Evolutionary conservation across 2,329 filamentous ascomycete species (phyloP).

Genomic region (Epichloe brachyelytri): DNA sequence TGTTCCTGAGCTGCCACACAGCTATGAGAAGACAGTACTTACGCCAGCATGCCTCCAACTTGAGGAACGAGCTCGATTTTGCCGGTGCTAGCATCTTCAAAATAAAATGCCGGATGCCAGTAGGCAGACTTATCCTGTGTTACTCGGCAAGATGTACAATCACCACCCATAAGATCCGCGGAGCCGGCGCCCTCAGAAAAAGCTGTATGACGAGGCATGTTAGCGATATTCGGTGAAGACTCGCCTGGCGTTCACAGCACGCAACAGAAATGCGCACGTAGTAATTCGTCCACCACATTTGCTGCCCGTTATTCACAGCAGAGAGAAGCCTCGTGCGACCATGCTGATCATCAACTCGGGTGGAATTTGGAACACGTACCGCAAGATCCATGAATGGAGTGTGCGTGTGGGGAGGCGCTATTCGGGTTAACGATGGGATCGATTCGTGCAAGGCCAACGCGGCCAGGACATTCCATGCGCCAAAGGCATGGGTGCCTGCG

Average conservation of each 20-base stretch:
- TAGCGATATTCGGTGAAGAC: background rate
- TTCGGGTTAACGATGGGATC: constrained; percentile 63
- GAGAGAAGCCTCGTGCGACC: background rate
- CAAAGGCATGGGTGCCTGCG: constrained; percentile 51
- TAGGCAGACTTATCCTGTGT: constrained; percentile 78
- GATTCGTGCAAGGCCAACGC: constrained; percentile 55
- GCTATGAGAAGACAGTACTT: constrained; percentile 27
- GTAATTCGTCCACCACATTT: background rate
- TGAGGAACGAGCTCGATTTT: constrained; percentile 57
- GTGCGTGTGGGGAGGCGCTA: constrained; percentile 49
- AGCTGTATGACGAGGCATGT: constrained; percentile 29
- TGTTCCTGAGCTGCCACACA: background rate
- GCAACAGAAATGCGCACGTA: background rate
- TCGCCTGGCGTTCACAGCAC: background rate
- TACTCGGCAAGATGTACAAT: constrained; percentile 73
- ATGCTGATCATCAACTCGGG: background rate
- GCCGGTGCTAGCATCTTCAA: constrained; percentile 51
- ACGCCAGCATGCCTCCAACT: constrained; percentile 76
- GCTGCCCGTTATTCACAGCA: background rate
- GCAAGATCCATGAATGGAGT: constrained; percentile 62
- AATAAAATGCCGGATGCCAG: constrained; percentile 73
- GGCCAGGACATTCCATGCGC: constrained; percentile 74
- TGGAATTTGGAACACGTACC: constrained; percentile 41
- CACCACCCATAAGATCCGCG: constrained; percentile 42
- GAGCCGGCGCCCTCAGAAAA: constrained; percentile 48